Evolutionary conservation across 2,329 filamentous ascomycete genomes (phyloP).

Genomic region (Alternaria angustiovoidea): DNA sequence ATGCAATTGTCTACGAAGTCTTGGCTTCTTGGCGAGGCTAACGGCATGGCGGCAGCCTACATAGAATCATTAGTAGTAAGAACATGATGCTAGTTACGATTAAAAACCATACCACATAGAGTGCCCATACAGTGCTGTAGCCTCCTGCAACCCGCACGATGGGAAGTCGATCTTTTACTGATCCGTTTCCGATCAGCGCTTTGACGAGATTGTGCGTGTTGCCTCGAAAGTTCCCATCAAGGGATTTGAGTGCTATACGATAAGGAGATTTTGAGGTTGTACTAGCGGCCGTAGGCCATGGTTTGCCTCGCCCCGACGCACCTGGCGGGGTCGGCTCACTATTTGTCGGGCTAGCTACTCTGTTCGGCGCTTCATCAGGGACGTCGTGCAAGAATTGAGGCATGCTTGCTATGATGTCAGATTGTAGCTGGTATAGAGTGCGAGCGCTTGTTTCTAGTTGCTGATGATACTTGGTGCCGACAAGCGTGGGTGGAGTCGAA

Average conservation of each 20-base stretch:
- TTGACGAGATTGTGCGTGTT: constrained; percentile 2
- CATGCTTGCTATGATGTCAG: constrained; percentile 46
- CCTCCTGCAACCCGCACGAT: constrained; percentile 44
- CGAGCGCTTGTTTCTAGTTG: constrained; percentile 34
- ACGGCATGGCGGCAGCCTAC: constrained; percentile 37
- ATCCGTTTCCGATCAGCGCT: constrained; percentile 2
- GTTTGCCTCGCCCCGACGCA: background rate
- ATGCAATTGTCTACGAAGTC: constrained; percentile 54
- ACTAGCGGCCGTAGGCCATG: background rate
- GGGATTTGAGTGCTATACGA: constrained; percentile 12
- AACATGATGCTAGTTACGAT: background rate
- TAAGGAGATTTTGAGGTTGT: background rate
- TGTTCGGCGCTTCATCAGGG: constrained; percentile 24
- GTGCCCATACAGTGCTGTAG: constrained; percentile 42
- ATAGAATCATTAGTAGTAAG: background rate
- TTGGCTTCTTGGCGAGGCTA: constrained; percentile 33
- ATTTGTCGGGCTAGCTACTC: background rate
- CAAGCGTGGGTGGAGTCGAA: constrained; percentile 36
- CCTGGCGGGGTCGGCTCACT: background rate
- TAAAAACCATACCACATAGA: constrained; percentile 31
- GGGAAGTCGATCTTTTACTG: constrained; percentile 33
- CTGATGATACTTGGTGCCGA: constrained; percentile 25
- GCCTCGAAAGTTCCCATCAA: constrained; percentile 36
- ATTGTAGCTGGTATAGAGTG: constrained; percentile 37
- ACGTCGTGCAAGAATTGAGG: constrained; percentile 48